Evolutionary conservation across 768 basidiomycete species (phyloP), one percentile per base, ranked within the genome.

Genomic region (Clathrus columnatus): DNA sequence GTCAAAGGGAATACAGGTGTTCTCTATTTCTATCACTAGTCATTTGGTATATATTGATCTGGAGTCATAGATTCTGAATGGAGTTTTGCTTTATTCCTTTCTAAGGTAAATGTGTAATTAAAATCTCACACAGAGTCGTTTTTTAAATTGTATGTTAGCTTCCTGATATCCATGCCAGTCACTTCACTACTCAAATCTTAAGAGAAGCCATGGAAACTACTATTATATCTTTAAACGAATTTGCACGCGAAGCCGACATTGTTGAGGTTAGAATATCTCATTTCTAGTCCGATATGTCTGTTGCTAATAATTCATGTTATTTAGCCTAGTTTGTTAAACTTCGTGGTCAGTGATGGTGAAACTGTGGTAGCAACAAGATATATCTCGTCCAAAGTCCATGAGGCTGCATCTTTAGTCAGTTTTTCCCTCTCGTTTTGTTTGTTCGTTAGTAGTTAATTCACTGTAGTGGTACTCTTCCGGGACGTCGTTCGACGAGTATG

Each of bases 1-100:
- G 92, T 94, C 1, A 84, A 87, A 55, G 96, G 96, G 52, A 94
- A 97, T 64, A 98, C 96, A 24, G 91, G 90, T 87, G n/a, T n/a
- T n/a, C n/a, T n/a, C n/a, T n/a, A 57, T 51, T 28, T 27, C 30
- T 32, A 26, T 44, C 36, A 27, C 14, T 46, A 50, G 7, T 56
- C 43, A 17, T 14, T 28, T 18, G 27, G 36, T n/a, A 11, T 36
- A 4, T 14, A 29, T 30, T 42, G n/a, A 50, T 52, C 58, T 43
- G 27, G 21, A 28, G 8, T 14, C 21, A 6, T 60, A 87, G 95
- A 99, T 70, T 94, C 91, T 3, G 94, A 99, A 74, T 97, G 94
- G 93, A 86, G 91, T 5, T 99, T 98, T 66, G 93, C 90, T 7
- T 71, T 95, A 50, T 88, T 94, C 67, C 69, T 98, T 27, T 90